Evolutionary conservation across 441 rosid genomes (phyloP).

Genomic region (Eutrema salsugineum): DNA sequence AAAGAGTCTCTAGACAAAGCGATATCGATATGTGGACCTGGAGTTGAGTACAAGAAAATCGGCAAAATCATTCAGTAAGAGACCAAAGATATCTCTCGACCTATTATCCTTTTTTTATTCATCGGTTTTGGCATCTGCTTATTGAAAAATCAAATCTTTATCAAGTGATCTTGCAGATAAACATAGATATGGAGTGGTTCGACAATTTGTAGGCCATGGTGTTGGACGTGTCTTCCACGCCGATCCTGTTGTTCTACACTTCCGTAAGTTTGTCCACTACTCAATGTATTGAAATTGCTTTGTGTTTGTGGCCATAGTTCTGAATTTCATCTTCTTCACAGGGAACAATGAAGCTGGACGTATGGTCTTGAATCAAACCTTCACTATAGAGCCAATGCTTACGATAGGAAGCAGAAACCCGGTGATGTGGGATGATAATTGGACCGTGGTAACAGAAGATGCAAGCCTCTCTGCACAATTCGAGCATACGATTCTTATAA

Average conservation of each 20-base stretch:
- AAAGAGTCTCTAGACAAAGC: conserved; percentile 83
- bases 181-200: conserved; percentile 70
- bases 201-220: conserved; percentile 89
- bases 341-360: conserved; percentile 73
- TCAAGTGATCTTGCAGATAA: conserved; percentile 85
- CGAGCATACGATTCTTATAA: conserved; percentile 87
- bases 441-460: conserved; percentile 94
- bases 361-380: conserved; percentile 88
- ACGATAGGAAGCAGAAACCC: conserved; percentile 81
- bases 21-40: conserved; percentile 80
- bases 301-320: conserved; percentile 1
- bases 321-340: conserved; percentile 20
- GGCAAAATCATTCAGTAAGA: conserved; percentile 89
- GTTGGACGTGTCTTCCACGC: conserved; percentile 88
- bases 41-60: conserved; percentile 75
- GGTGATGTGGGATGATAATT: conserved; percentile 78
- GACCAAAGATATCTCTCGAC: not conserved
- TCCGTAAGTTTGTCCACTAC: conserved; percentile 39
- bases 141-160: not conserved
- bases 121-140: not conserved
- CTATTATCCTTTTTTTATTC: not conserved
- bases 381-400: conserved; percentile 93
- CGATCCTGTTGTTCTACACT: conserved; percentile 81
- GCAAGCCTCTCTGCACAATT: conserved; percentile 93
- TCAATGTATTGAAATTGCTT: not conserved